phyloP scores from a whole-genome alignment of 495 filamentous ascomycete genomes.

The Xylaria longipes region DNA sequence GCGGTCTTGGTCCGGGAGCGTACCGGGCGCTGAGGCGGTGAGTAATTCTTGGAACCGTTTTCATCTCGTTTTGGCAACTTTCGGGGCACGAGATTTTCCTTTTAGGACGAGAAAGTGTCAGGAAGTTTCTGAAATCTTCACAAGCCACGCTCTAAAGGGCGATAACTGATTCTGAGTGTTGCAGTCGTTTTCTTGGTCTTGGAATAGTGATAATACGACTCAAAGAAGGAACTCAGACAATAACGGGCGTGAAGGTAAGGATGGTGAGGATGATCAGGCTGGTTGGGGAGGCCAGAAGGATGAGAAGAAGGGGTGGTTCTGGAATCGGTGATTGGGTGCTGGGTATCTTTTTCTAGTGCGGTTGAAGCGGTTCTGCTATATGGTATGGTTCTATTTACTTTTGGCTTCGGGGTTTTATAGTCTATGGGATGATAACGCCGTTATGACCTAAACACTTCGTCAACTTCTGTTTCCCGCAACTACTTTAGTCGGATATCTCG shows the following conservation, averaged over 20 bases:
- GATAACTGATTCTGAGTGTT: too few species aligned
- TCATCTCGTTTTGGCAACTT: too few species aligned
- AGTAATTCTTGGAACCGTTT: too few species aligned
- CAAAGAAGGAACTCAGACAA: not conserved
- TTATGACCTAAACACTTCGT: not conserved
- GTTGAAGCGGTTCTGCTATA: not conserved
- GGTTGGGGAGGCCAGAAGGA: not conserved
- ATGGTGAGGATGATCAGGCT: not conserved
- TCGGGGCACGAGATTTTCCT: too few species aligned
- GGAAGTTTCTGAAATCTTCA: too few species aligned
- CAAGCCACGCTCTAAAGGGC: too few species aligned
- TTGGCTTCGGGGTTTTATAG: not conserved
- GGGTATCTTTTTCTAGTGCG: not conserved
- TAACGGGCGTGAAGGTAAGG: not conserved
- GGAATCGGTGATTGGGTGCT: conserved; percentile 30
- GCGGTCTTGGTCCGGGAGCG: conserved; percentile 12
- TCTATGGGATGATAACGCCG: not conserved
- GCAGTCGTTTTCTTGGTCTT: conserved; percentile 15
- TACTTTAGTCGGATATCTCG: not conserved
- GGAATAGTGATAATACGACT: conserved; percentile 4
- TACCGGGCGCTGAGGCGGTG: conserved; percentile 14
- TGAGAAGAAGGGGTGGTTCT: conserved; percentile 43
- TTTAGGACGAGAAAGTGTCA: too few species aligned
- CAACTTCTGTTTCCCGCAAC: not conserved
- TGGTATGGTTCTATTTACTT: not conserved